Conservation (phyloP, 2,329 filamentous ascomycete species). For the Monilinia fructicola region DNA sequence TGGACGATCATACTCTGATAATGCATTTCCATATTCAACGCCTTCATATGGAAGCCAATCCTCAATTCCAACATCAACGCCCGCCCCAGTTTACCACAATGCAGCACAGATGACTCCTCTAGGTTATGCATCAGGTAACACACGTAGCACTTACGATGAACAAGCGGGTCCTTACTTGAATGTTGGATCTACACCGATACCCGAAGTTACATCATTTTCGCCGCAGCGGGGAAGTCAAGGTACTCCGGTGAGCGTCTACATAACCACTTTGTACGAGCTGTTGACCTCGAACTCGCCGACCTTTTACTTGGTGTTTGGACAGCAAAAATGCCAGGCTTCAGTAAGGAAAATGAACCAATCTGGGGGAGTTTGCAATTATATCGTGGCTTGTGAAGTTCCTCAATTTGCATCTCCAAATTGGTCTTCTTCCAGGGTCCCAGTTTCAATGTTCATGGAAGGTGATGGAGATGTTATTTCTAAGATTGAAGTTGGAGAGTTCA, state of each 20-base stretch:
- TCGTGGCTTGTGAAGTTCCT: slow-evolving; percentile 71
- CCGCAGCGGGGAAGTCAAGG: slow-evolving; percentile 68
- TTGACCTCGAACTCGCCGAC: slow-evolving; percentile 55
- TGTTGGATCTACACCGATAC: slow-evolving; percentile 57
- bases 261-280: slow-evolving; percentile 74
- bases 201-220: slow-evolving; percentile 66
- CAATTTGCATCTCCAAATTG: slow-evolving; percentile 58
- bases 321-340: slow-evolving; percentile 67
- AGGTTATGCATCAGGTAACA: slow-evolving; percentile 46
- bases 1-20: slow-evolving; percentile 41
- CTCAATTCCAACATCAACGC: slow-evolving; percentile 45
- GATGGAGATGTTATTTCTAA: slow-evolving; percentile 51
- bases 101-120: slow-evolving; percentile 37
- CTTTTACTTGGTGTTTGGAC: slow-evolving; percentile 74
- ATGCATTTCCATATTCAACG: slow-evolving; percentile 49
- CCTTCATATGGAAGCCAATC: slow-evolving; percentile 51
- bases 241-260: slow-evolving; percentile 69
- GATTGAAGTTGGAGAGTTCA: slow-evolving; percentile 60
- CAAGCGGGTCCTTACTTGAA: slow-evolving; percentile 66
- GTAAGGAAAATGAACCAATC: slow-evolving; percentile 62
- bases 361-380: slow-evolving; percentile 65
- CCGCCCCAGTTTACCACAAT: slow-evolving; percentile 36
- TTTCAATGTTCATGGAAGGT: slow-evolving; percentile 60
- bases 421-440: slow-evolving; percentile 54
- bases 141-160: slow-evolving; percentile 58